Percentiles rank a stretch among this genome's conserved stretches.
phyloP scores from a whole-genome alignment of 2,329 filamentous ascomycete genomes.

The Curvularia hawaiiensis region DNA sequence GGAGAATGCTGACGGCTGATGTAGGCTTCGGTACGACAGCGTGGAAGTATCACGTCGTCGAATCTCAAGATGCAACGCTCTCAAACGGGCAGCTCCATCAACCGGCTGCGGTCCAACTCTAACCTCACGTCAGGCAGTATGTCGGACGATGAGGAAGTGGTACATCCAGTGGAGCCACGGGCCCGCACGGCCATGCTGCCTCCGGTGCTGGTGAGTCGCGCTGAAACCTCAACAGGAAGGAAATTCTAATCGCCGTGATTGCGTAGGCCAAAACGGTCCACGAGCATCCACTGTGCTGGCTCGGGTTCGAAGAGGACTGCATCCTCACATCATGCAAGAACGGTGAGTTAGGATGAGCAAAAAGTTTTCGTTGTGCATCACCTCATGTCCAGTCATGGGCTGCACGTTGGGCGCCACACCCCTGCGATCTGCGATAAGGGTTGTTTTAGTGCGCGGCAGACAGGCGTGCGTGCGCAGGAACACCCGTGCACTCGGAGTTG shows the following conservation, averaged over 20 bases:
- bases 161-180: conserved; percentile 84
- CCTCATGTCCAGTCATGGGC: conserved; percentile 13
- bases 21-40: conserved; percentile 62
- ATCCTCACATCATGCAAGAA: conserved; percentile 92
- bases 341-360: conserved; percentile 63
- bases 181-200: conserved; percentile 83
- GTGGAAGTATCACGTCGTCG: conserved; percentile 58
- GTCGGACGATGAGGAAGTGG: conserved; percentile 66
- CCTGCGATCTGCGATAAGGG: conserved; percentile 28
- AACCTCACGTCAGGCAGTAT: conserved; percentile 61
- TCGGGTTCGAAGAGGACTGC: conserved; percentile 91
- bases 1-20: conserved; percentile 3
- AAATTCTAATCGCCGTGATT: conserved; percentile 11
- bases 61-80: conserved; percentile 50
- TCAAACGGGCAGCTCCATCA: conserved; percentile 67
- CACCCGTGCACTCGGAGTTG: conserved; percentile 17
- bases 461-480: conserved; percentile 35
- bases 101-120: conserved; percentile 73
- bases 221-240: conserved; percentile 3
- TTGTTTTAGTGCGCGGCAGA: conserved; percentile 22
- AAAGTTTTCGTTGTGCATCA: conserved; percentile 17
- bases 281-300: conserved; percentile 83
- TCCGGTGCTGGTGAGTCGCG: conserved; percentile 76
- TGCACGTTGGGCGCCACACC: conserved; percentile 12
- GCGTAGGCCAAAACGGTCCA: conserved; percentile 79